Evolutionary conservation across 1,139 yeast genomes (phyloP), one percentile per base, ranked within the genome.

Genomic region (Diutina neorugosa): DNA sequence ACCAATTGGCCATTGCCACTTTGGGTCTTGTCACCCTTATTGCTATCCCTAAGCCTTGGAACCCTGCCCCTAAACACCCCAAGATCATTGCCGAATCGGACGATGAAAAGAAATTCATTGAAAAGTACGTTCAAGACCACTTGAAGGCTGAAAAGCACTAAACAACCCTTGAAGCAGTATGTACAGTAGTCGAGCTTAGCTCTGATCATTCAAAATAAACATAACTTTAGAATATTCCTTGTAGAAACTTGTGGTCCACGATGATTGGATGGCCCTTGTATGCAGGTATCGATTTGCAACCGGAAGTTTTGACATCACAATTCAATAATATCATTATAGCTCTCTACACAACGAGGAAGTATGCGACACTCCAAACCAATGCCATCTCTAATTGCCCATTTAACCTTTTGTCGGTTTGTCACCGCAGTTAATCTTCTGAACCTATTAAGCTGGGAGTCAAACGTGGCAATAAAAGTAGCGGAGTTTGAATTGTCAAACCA

Each of bases 51-150:
- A 84, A 85, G 70, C 93, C 93, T 64, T 84, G 88, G 81, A 76
- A 78, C 42, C 68, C 80, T 19, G 69, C 80, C 58, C 80, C 84
- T 58, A 71, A 74, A 57, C 75, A 75, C 62, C 89, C 93, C 57
- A 74, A 84, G 55, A 79, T 89, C 69, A 79, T 81, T 60, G 96
- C 96, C 58, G 69, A 82, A 55, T 80, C 90, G 55, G 81, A 90
- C 61, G 97, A 89, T 63, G 98, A 91, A 74, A 96, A 87, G 69
- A 84, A 84, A 70, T 91, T 85, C 74, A 63, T 58, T 59, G 60
- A 58, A 27, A 46, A 46, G 41, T 46, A 27, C 41, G 40, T 46
- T 46, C 50, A 46, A 27, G 50, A 46, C 41, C 37, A 46, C 50
- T 46, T 46, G 50, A 46, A 46, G 19, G 37, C 50, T 46, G 50